Evolutionary conservation across 1,284 basidiomycete species (phyloP).

Genomic region (Melampsora larici-populina): DNA sequence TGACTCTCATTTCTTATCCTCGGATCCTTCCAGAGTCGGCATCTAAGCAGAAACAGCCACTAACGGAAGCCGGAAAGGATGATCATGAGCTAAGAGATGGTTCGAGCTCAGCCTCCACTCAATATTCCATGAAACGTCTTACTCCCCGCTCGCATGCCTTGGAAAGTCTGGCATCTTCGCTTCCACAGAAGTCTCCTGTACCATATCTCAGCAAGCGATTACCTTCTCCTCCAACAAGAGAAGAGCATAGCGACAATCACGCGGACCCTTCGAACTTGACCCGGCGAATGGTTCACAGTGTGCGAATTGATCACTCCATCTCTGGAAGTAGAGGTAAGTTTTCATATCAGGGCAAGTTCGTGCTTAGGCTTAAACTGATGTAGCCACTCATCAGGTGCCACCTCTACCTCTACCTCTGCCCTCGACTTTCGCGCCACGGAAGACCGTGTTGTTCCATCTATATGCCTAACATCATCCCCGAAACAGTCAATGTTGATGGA

Average conservation of each 20-base stretch:
- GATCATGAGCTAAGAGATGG: no score
- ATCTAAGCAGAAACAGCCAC: no score
- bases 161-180: not conserved
- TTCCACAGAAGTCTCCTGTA: not conserved
- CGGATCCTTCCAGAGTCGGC: no score
- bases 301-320: not conserved
- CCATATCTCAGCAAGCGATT: not conserved
- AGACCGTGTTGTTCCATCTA: not conserved
- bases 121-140: not conserved
- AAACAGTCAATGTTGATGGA: no score
- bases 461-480: not conserved
- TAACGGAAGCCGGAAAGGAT: no score
- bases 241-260: not conserved
- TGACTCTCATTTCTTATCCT: no score
- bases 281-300: not conserved
- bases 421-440: no score
- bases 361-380: not conserved
- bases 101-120: not conserved
- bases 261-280: not conserved
- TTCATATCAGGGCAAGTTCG: not conserved
- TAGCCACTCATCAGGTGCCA: not conserved
- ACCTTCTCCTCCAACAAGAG: not conserved
- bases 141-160: not conserved
- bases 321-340: not conserved
- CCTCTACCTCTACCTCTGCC: no score